Evolutionary conservation across 164 flowering plant species (phyloP), one percentile per base, ranked within the genome.

Genomic region (Malania oleifera): DNA sequence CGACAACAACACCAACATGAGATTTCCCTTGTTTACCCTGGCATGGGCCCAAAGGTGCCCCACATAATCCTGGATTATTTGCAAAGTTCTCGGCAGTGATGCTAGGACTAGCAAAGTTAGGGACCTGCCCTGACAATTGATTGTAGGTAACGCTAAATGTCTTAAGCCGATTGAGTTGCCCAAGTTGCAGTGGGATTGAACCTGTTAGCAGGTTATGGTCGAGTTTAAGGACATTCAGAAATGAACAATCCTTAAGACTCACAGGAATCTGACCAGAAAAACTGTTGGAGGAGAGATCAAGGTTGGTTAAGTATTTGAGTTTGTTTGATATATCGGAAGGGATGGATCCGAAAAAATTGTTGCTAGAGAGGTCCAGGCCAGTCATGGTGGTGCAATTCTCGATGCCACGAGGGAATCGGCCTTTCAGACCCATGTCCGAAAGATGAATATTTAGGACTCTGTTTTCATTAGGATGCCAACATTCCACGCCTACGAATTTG

Each of bases 1-100:
- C 87, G 50, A 68, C 75, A 62, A 85, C 68, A 15, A 80, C 52
- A 41, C 64, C 74, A 58, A 72, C 44, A 31, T 57, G 54, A n/a
- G 70, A 26, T 28, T 68, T 74, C 56, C 24, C 63, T 4, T 56
- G 7, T 38, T 66, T 0, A 0, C 38, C 70, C 34, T 14, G 35
- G 63, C 98, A 88, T 27, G 44, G 15, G 0, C 40, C 28, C 52
- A 64, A 34, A 62, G 75, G n/a, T n/a, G n/a, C 46, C 22, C 46
- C 46, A 43, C 46, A 43, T 7, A 43, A 4, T 10, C 46, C 46
- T 17, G 46, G 22, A 43, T 43, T 43, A 43, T 43, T 43, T 4
- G 20, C 46, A 43, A 4, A 43, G 46, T 10, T 43, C 4, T 43
- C 46, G 0, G 22, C 46, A 1, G 5, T 17, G 22, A 43, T 17